Evolutionary conservation across 2,329 filamentous ascomycete genomes (phyloP).

Genomic region (Sporothrix pseudoabietina): DNA sequence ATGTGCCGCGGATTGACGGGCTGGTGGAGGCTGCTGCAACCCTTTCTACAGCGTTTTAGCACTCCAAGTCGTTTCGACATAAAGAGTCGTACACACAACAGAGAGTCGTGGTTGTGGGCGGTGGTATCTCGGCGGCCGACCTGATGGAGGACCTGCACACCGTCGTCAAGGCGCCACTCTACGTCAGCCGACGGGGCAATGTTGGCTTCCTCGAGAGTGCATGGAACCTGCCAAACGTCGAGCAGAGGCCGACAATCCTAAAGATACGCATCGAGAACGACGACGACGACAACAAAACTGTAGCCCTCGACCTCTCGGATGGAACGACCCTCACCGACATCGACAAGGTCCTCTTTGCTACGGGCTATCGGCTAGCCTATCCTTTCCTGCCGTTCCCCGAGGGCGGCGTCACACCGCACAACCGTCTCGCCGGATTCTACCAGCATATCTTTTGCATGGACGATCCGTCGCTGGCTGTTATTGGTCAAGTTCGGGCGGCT

Average conservation of each 20-base stretch:
- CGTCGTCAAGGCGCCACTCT: conserved; percentile 50
- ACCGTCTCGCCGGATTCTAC: conserved; percentile 57
- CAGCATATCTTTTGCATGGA: conserved; percentile 59
- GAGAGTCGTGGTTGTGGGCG: conserved; percentile 60
- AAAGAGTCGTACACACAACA: conserved; percentile 36
- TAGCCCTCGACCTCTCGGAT: conserved; percentile 57
- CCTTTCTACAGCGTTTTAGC: conserved; percentile 45
- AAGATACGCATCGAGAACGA: conserved; percentile 55
- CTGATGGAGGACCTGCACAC: conserved; percentile 56
- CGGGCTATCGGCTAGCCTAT: conserved; percentile 65
- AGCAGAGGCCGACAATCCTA: conserved; percentile 47
- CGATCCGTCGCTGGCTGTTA: conserved; percentile 59
- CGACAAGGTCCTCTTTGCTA: conserved; percentile 69
- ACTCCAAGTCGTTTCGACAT: conserved; percentile 41
- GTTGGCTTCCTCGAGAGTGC: conserved; percentile 57
- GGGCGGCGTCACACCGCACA: conserved; percentile 44
- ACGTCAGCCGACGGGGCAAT: conserved; percentile 51
- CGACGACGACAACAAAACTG: conserved; percentile 30
- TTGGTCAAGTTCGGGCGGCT: conserved; percentile 55
- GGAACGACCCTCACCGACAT: conserved; percentile 56
- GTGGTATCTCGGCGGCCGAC: conserved; percentile 60
- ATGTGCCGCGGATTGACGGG: conserved; percentile 46
- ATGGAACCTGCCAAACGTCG: conserved; percentile 56
- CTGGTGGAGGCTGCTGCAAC: conserved; percentile 43
- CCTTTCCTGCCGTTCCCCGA: conserved; percentile 55